Percentiles rank a stretch among this genome's conserved stretches.
Evolutionary conservation across 1,284 basidiomycete genomes (phyloP).

Genomic region (Lignosus rhinocerotis): DNA sequence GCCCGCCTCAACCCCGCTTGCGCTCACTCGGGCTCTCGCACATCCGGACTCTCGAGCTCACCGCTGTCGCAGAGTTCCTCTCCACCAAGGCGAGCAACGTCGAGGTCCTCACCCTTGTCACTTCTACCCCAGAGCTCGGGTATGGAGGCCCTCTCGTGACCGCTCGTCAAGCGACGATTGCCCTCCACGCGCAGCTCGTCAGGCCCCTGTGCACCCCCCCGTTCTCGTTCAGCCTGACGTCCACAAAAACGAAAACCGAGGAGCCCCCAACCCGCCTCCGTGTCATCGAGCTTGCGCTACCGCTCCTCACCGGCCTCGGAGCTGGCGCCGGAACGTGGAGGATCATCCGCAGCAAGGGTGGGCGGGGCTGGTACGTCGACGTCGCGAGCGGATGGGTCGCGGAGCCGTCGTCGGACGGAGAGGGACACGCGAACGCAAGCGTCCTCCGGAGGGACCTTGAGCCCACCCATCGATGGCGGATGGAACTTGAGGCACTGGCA

Average conservation of each 20-base stretch:
- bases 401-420: conserved; percentile 30
- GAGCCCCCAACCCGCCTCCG: conserved; percentile 75
- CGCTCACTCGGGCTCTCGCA: conserved; percentile 89
- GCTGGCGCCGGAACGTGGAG: conserved; percentile 85
- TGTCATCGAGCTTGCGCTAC: conserved; percentile 85
- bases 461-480: conserved; percentile 63
- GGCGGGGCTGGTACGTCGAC: conserved; percentile 95
- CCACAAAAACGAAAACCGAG: conserved; percentile 31
- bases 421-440: neutral
- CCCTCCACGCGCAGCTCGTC: conserved; percentile 72
- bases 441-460: conserved; percentile 63
- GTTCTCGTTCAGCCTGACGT: conserved; percentile 57
- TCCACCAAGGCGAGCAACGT: conserved; percentile 71
- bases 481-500: conserved; percentile 72
- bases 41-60: conserved; percentile 73
- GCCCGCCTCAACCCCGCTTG: conserved; percentile 72
- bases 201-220: conserved; percentile 80
- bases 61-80: conserved; percentile 72
- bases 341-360: conserved; percentile 87
- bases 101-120: conserved; percentile 84
- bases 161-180: conserved; percentile 58
- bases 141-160: conserved; percentile 45
- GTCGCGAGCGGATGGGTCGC: conserved; percentile 79
- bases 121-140: conserved; percentile 77
- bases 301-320: conserved; percentile 71